Evolutionary conservation across 345 rosid species (phyloP).

Genomic region (Odontarrhena argentea): DNA sequence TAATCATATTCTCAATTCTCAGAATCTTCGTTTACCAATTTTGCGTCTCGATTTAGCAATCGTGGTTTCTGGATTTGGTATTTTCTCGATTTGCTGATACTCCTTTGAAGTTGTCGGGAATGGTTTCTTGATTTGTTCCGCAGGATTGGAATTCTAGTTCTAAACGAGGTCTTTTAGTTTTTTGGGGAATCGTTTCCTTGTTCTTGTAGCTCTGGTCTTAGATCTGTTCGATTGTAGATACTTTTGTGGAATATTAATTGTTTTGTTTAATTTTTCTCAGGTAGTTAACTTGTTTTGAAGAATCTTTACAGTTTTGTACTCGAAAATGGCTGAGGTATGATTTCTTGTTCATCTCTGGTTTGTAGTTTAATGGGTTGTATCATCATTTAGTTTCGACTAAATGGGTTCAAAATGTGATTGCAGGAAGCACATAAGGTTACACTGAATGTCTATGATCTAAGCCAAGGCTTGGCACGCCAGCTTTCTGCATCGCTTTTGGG

Average conservation of each 20-base stretch:
- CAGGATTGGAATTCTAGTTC: not conserved
- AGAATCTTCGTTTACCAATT: not conserved
- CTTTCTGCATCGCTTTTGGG: constrained; percentile 80
- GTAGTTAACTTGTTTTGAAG: constrained; percentile 7
- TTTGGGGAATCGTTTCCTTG: not conserved
- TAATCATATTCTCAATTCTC: not conserved
- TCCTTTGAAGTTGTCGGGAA: not conserved
- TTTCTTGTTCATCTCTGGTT: not conserved
- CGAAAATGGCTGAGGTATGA: constrained; percentile 72
- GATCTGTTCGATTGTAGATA: constrained; percentile 25
- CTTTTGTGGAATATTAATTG: not conserved
- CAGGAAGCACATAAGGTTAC: constrained; percentile 79
- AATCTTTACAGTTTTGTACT: not conserved
- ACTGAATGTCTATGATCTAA: constrained; percentile 84
- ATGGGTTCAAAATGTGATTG: constrained; percentile 28
- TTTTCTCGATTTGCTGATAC: constrained; percentile 12
- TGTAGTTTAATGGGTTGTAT: not conserved
- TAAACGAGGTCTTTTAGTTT: not conserved
- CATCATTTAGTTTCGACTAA: not conserved
- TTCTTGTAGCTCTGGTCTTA: constrained; percentile 6
- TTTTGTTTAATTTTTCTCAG: not conserved
- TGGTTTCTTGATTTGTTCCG: not conserved
- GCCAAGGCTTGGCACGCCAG: constrained; percentile 93
- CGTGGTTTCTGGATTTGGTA: constrained; percentile 2
- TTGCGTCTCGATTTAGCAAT: constrained; percentile 19